Evolutionary conservation across 108 stramenopile genomes (phyloP), one percentile per base, ranked within the genome.

Genomic region (Pseudonitzschia multistriata): DNA sequence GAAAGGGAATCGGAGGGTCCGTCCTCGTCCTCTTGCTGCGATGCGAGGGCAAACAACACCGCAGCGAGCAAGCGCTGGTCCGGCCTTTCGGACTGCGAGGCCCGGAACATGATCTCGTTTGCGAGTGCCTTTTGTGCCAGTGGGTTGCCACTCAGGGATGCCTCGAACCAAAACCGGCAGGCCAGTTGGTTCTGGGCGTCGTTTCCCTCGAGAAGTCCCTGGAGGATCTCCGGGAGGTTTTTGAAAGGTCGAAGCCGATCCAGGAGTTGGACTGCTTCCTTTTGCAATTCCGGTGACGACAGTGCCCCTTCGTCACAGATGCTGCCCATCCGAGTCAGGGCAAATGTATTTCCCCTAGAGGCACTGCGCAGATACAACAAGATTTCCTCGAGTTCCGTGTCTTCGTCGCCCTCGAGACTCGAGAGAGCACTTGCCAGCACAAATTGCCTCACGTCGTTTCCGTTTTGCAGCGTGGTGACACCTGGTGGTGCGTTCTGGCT

Each of bases 361-460:
- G 86, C 84, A 76, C 89, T 90, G 28, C 68, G 70, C 27, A 90
- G 47, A 57, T 85, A 90, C 42, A 87, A 49, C 28, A 61, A 42
- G 24, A 63, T 53, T 66, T 60, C 61, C 19, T 54, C 65, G 8
- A 59, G 22, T 1, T 31, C n/a, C 60, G 33, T 47, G 27, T 35
- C 42, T 5, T 7, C 47, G 22, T 25, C 17, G 19, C 1, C 28
- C 8, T 28, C 4, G 11, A 42, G 31, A 61, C 79, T 77, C 45
- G 83, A 78, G 0, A 76, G 52, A 17, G 84, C 83, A 55, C 85
- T 81, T 21, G 79, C 89, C 6, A 85, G 66, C n/a, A 90, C 84
- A 64, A 90, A 90, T 71, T 90, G 75, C 17, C 74, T 72, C 5
- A 85, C 80, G 39, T 85, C 81, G 62, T 85, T 72, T 15, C n/a